Evolutionary conservation across 495 filamentous ascomycete genomes (phyloP).

Genomic region (Aspergillus taichungensis): DNA sequence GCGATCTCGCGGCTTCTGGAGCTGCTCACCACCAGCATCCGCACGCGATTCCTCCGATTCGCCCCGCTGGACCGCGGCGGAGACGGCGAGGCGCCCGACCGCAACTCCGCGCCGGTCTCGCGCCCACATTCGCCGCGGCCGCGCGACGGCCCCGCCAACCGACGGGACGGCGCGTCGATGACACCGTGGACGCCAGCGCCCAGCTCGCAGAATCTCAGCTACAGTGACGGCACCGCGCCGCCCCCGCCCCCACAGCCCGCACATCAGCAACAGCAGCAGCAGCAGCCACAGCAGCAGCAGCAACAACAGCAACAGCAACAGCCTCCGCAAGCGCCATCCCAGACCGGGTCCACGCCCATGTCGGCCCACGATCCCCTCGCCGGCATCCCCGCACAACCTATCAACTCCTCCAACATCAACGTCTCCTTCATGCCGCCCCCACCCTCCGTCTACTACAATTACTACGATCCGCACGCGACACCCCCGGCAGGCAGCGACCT

Average conservation of each 20-base stretch:
- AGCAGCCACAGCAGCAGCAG: too few relatives aligned
- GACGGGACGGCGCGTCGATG: slow-evolving; percentile 22
- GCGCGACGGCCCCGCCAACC: slow-evolving; percentile 20
- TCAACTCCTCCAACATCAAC: slow-evolving; percentile 39
- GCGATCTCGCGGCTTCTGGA: slow-evolving; percentile 90
- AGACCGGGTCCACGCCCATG: slow-evolving; percentile 18
- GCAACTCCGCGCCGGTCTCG: slow-evolving; percentile 26
- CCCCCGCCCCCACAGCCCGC: too few relatives aligned
- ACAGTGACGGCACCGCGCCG: slow-evolving; percentile 15
- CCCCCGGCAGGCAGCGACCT: slow-evolving; percentile 20
- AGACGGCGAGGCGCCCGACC: slow-evolving; percentile 34
- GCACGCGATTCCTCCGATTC: slow-evolving; percentile 62
- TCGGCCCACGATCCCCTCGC: slow-evolving; percentile 36
- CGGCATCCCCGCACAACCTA: slow-evolving; percentile 37
- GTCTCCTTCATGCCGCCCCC: slow-evolving; percentile 44
- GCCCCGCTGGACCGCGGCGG: slow-evolving; percentile 34
- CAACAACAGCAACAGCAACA: too few relatives aligned
- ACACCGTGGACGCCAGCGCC: slow-evolving; percentile 27
- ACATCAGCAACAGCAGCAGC: too few relatives aligned
- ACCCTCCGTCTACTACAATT: slow-evolving; percentile 40
- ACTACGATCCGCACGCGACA: slow-evolving; percentile 33
- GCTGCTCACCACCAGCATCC: slow-evolving; percentile 63
- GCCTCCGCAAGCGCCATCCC: slow-evolving; percentile 6
- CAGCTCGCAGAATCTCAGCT: slow-evolving; percentile 21
- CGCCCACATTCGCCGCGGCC: slow-evolving; percentile 27